Base-by-base conservation (phyloP, 805 yeast species). In the Wickerhamomyces queroliae region DNA sequence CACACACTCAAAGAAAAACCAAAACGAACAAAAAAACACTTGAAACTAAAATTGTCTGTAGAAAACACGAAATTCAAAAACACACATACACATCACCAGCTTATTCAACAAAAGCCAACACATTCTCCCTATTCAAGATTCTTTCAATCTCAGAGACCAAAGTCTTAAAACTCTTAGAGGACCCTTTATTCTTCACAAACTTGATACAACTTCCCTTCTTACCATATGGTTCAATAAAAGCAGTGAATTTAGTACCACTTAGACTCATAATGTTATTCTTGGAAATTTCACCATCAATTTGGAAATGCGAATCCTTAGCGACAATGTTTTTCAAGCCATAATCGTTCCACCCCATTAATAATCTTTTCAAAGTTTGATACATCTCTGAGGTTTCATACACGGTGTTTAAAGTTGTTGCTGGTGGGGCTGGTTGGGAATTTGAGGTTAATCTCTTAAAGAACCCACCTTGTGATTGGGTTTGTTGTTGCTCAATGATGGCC, bases 321-420 rank as follows among this genome's bases (percentile, higher is more conserved):
- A 60, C 63, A 42, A 83, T 67, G 43, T 76, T 70, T 47, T 72
- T 75, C 50, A 83, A 61, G 8, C 93, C 91, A 50, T 82, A 82
- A 43, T 73, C 76, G 12, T 76, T 71, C 93, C 93, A 83, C 15
- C 82, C 77, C 33, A 60, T 66, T 47, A 83, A 63, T 40, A 83
- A 68, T 33, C 83, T 76, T 54, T 66, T 71, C 49, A 83, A 62
- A 3, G 88, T 87, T 33, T 76, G 75, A 44, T 74, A 72, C 70
- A 83, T 70, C 54, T 83, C 87, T 21, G 64, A 71, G 42, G 63
- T 55, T 27, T 48, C 58, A 33, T 59, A 50, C 8, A 65, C 61
- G 7, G 55, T 56, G 15, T 64, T 57, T 29, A 58, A 43, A 4
- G 64, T 43, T 31, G 55, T 53, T 15, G 43, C 46, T 27, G 43